A percentile compares a stretch with the other conserved stretches of the same genome.
Evolutionary conservation across 768 basidiomycete genomes (phyloP).

Genomic region (Ramaria sp.): DNA sequence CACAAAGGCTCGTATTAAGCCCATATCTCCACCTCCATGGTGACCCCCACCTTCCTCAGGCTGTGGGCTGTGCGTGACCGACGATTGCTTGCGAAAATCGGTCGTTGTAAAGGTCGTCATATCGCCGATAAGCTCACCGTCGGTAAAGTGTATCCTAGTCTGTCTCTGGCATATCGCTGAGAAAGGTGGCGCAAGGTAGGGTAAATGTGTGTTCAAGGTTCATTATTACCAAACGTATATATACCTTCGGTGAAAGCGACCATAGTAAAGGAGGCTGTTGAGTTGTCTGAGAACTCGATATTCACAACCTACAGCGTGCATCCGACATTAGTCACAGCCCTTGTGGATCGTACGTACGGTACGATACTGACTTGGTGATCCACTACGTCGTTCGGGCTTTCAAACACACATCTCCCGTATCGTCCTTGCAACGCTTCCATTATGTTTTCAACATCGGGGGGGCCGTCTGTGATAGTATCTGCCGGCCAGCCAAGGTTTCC

Average conservation of each 20-base stretch:
- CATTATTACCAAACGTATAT: background rate
- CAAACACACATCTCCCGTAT: conserved; percentile 81
- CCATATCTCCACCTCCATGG: conserved; percentile 78
- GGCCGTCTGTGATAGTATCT: conserved; percentile 58
- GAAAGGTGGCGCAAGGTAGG: background rate
- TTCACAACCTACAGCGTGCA: conserved; percentile 56
- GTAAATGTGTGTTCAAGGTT: conserved; percentile 1
- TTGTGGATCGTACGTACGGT: background rate
- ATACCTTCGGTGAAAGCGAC: conserved; percentile 54
- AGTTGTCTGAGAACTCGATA: conserved; percentile 71
- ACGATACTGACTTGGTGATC: conserved; percentile 62
- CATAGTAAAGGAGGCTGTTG: conserved; percentile 84
- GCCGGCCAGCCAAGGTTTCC: conserved; percentile 55
- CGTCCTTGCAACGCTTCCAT: conserved; percentile 58
- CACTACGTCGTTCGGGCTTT: conserved; percentile 75
- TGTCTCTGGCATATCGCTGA: conserved; percentile 72
- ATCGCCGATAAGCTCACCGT: conserved; percentile 85
- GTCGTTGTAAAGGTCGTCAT: conserved; percentile 52
- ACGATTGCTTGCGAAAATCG: conserved; percentile 44
- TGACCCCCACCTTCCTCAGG: conserved; percentile 55
- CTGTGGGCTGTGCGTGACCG: conserved; percentile 26
- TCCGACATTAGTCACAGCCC: background rate
- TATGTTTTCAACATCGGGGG: conserved; percentile 82
- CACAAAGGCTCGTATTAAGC: conserved; percentile 66
- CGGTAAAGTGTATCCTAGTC: conserved; percentile 73